A percentile compares a stretch with the other conserved stretches of the same genome.
These are phyloP conservation scores for Dillenia turbinata DNA, from an alignment of 164 flowering plant species.

Conservation along the genomic window DNA sequence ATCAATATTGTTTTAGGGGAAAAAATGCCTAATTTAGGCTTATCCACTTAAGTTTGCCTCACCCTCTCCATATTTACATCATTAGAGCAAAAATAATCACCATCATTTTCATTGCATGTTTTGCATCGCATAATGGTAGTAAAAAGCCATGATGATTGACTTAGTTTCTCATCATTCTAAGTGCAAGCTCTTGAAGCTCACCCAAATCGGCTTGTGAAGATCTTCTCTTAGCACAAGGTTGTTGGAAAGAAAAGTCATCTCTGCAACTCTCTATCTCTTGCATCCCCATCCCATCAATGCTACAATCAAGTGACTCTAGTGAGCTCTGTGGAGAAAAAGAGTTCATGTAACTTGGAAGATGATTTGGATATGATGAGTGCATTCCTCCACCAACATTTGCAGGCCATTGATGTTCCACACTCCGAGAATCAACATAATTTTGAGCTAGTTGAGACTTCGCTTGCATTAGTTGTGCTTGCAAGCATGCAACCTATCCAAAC, in stretches of 20 bases:
- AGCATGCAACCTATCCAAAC: conserved; percentile 46
- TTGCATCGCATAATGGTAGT: too few species aligned
- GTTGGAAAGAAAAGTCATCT: conserved; percentile 21
- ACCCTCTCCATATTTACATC: conserved; percentile 12
- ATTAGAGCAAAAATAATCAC: neutral
- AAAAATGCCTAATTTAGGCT: neutral
- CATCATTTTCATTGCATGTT: neutral
- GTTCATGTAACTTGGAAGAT: conserved; percentile 19
- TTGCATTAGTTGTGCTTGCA: conserved; percentile 79
- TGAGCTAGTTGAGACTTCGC: conserved; percentile 57
- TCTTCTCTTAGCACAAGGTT: conserved; percentile 32
- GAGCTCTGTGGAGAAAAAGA: conserved; percentile 59
- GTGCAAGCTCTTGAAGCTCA: conserved; percentile 77
- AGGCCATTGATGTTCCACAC: conserved; percentile 14
- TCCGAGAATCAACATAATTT: conserved; percentile 16
- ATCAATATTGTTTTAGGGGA: neutral
- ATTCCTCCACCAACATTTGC: conserved; percentile 11
- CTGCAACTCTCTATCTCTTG: conserved; percentile 28
- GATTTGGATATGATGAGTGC: conserved; percentile 4
- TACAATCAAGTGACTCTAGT: conserved; percentile 36
- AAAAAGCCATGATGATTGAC: neutral
- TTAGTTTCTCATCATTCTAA: conserved; percentile 76
- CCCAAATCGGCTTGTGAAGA: conserved; percentile 46
- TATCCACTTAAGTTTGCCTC: conserved; percentile 1
- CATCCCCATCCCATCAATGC: conserved; percentile 14